Evolutionary conservation across 805 yeast species (phyloP).

Genomic region (Cyberlindnera bimundalis): DNA sequence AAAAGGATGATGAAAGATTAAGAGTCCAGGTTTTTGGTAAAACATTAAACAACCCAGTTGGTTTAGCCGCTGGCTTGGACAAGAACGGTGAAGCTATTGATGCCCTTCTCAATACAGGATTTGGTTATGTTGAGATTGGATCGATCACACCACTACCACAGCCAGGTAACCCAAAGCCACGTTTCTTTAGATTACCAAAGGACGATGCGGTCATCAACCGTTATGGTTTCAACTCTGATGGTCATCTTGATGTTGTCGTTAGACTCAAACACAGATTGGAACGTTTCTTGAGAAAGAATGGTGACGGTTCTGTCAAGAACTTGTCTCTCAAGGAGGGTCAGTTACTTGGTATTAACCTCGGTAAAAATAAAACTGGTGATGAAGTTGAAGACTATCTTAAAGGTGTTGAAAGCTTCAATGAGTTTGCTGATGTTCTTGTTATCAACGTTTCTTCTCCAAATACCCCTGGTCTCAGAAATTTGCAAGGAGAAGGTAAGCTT

Average conservation of each 20-base stretch:
- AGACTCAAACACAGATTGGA: slow-evolving; percentile 64
- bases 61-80: slow-evolving; percentile 95
- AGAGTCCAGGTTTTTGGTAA: slow-evolving; percentile 64
- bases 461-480: slow-evolving; percentile 89
- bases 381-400: slow-evolving; percentile 80
- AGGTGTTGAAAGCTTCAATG: slow-evolving; percentile 81
- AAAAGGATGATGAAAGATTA: slow-evolving; percentile 48
- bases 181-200: slow-evolving; percentile 79
- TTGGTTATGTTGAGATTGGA: slow-evolving; percentile 89
- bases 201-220: slow-evolving; percentile 93
- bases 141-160: slow-evolving; percentile 91
- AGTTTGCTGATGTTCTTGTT: slow-evolving; percentile 83
- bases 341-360: slow-evolving; percentile 79
- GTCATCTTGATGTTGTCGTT: slow-evolving; percentile 71
- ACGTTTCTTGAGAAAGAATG: slow-evolving; percentile 29
- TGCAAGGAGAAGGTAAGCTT: slow-evolving; percentile 75
- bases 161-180: slow-evolving; percentile 91
- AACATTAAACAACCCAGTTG: slow-evolving; percentile 70
- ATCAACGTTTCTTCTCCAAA: slow-evolving; percentile 94
- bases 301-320: slow-evolving; percentile 25
- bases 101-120: slow-evolving; percentile 71
- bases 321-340: slow-evolving; percentile 59
- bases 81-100: slow-evolving; percentile 92
- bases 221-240: slow-evolving; percentile 91
- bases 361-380: slow-evolving; percentile 90